Evolutionary conservation across 2,329 filamentous ascomycete genomes (phyloP).

Genomic region (Fusarium sp.): DNA sequence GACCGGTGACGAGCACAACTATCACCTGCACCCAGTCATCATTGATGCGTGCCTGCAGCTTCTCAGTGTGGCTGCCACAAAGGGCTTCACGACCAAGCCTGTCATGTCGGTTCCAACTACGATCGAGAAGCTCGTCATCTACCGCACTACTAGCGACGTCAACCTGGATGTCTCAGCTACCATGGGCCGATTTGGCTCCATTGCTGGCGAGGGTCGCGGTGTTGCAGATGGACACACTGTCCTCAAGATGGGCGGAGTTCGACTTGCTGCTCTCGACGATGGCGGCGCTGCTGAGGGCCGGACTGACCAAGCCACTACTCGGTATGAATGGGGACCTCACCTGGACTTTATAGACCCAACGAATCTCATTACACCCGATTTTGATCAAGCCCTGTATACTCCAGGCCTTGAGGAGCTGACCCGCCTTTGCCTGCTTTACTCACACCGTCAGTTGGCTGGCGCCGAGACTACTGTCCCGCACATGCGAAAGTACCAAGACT

Average conservation of each 20-base stretch:
- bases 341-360: conserved; percentile 50
- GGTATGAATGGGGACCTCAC: conserved; percentile 51
- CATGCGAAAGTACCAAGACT: conserved; percentile 47
- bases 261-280: conserved; percentile 45
- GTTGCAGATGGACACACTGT: not conserved
- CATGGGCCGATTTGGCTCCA: conserved; percentile 13
- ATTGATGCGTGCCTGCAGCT: conserved; percentile 56
- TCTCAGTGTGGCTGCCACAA: conserved; percentile 43
- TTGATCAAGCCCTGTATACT: conserved; percentile 22
- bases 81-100: conserved; percentile 43
- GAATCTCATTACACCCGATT: conserved; percentile 41
- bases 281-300: conserved; percentile 28
- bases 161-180: conserved; percentile 10
- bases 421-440: conserved; percentile 48
- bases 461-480: conserved; percentile 41
- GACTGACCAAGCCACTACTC: conserved; percentile 48
- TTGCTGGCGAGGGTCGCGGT: conserved; percentile 6
- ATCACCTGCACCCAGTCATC: conserved; percentile 57
- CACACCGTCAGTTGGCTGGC: conserved; percentile 19
- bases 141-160: conserved; percentile 8
- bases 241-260: conserved; percentile 31
- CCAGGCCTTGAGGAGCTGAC: conserved; percentile 50
- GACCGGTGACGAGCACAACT: conserved; percentile 44
- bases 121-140: conserved; percentile 43
- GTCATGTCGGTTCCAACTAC: conserved; percentile 46